phyloP scores from a whole-genome alignment of 2,329 filamentous ascomycete genomes.

The Neonectria faginata region DNA sequence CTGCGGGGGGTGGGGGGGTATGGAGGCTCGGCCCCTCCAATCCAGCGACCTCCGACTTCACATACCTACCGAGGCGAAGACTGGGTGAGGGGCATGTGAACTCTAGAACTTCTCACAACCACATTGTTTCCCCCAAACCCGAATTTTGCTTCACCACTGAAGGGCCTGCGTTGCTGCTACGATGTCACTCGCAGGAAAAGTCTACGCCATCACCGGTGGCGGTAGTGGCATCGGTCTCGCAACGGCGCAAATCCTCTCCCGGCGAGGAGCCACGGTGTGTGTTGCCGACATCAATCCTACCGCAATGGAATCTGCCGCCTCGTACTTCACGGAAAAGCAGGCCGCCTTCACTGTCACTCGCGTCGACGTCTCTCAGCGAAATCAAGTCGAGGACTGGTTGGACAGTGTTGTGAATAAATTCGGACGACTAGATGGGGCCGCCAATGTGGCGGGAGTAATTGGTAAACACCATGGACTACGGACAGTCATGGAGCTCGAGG shows the following conservation, averaged over 20 bases:
- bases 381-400: slow-evolving; percentile 65
- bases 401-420: slow-evolving; percentile 58
- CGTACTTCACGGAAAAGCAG: slow-evolving; percentile 47
- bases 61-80: slow-evolving; percentile 1
- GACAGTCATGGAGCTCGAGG: slow-evolving; percentile 57
- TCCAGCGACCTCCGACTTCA: slow-evolving; percentile 16
- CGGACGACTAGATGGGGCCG: slow-evolving; percentile 65
- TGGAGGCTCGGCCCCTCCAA: slow-evolving; percentile 18
- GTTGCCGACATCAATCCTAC: slow-evolving; percentile 53
- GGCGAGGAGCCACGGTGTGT: slow-evolving; percentile 53
- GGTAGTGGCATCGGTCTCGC: slow-evolving; percentile 59
- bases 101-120: background rate
- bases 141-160: background rate
- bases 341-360: slow-evolving; percentile 51
- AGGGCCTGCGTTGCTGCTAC: background rate
- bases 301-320: slow-evolving; percentile 46
- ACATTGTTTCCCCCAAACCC: background rate
- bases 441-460: slow-evolving; percentile 66
- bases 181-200: slow-evolving; percentile 50
- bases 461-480: slow-evolving; percentile 57
- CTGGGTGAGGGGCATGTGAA: background rate
- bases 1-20: slow-evolving; percentile 20
- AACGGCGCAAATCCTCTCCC: slow-evolving; percentile 52
- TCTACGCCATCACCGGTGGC: slow-evolving; percentile 57
- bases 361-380: slow-evolving; percentile 61